Evolutionary conservation across 352 stramenopile genomes (phyloP).

Genomic region (Globisporangium cylindrosporum): DNA sequence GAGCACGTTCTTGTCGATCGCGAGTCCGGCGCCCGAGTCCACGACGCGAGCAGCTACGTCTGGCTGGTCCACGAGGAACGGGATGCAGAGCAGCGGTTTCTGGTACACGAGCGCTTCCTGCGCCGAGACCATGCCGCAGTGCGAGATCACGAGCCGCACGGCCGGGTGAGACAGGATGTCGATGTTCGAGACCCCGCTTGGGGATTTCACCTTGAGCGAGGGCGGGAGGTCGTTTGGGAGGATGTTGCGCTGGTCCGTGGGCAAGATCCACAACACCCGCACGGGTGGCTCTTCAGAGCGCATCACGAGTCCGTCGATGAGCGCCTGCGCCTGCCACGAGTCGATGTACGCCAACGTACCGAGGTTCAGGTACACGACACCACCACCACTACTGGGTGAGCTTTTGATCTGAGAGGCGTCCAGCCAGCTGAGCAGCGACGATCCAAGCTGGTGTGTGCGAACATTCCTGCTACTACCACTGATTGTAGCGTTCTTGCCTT

Average conservation of each 20-base stretch:
- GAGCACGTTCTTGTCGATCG: conserved; percentile 74
- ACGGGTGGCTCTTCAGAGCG: conserved; percentile 35
- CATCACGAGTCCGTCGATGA: conserved; percentile 64
- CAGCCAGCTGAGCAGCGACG: conserved; percentile 41
- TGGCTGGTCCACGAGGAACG: conserved; percentile 85
- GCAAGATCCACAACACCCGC: conserved; percentile 78
- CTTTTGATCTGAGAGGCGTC: conserved; percentile 15
- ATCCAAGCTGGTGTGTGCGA: conserved; percentile 9
- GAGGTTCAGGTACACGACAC: conserved; percentile 75
- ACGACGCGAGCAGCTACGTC: conserved; percentile 79
- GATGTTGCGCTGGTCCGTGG: conserved; percentile 66
- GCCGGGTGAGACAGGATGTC: conserved; percentile 60
- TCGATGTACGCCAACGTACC: conserved; percentile 82
- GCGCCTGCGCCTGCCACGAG: conserved; percentile 68
- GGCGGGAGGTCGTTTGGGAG: conserved; percentile 49
- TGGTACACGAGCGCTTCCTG: conserved; percentile 77
- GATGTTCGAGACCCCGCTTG: conserved; percentile 52
- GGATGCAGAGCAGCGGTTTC: conserved; percentile 85
- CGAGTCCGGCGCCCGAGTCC: conserved; percentile 66
- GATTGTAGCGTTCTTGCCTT: not conserved
- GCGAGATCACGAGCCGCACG: conserved; percentile 75
- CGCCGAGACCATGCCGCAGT: conserved; percentile 84
- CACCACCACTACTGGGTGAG: conserved; percentile 10
- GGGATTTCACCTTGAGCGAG: conserved; percentile 63
- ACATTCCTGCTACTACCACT: conserved; percentile 1